Evolutionary conservation across 371 early-diverging fungal genomes (phyloP).

Genomic region (Syncephalastrum racemosum): DNA sequence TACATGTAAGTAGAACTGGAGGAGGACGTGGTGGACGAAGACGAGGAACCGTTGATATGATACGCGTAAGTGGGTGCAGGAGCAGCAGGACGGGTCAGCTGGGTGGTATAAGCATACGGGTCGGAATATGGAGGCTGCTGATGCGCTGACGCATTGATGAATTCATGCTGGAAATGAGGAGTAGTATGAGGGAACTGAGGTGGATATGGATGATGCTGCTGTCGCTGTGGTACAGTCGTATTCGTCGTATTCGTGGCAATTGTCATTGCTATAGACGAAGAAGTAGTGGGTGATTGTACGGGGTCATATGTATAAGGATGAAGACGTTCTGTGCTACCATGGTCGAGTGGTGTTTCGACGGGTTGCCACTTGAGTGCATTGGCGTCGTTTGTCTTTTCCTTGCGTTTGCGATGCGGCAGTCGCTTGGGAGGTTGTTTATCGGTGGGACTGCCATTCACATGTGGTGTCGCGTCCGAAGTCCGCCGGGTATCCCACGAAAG

Average conservation of each 20-base stretch:
- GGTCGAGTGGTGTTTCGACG: conserved; percentile 11
- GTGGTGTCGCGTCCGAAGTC: no score
- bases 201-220: not conserved
- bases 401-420: not conserved
- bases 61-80: no score
- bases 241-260: not conserved
- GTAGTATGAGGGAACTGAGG: no score
- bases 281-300: not conserved
- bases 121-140: no score
- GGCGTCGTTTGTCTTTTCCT: conserved; percentile 2
- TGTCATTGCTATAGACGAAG: not conserved
- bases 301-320: not conserved
- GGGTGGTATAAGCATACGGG: no score
- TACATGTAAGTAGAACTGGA: not conserved
- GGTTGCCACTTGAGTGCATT: conserved; percentile 12
- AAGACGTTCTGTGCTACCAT: conserved; percentile 3
- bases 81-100: no score
- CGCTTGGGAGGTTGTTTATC: conserved; percentile 1
- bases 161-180: no score
- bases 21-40: not conserved
- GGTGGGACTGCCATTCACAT: no score
- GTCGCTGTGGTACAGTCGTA: no score
- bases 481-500: no score
- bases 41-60: no score
- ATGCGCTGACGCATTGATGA: no score